Conservation (phyloP, 78 protist genomes). For the Tieghemostelium lacteum region DNA sequence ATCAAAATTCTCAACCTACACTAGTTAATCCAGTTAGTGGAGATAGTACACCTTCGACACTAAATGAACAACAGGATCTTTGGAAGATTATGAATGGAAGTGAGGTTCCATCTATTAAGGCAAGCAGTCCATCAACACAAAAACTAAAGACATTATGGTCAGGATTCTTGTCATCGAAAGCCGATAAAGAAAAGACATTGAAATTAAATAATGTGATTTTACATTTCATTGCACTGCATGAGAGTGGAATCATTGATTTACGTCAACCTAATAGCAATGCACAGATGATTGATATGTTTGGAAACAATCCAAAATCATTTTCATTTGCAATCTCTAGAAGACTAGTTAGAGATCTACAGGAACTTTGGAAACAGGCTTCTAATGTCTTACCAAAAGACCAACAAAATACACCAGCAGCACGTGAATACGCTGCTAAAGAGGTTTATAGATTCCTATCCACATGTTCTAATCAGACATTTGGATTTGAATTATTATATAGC, state of each 20-base stretch:
- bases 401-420: conserved; percentile 22
- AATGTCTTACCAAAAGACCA: neutral
- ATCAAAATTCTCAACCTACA: neutral
- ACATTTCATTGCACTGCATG: conserved; percentile 33
- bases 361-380: neutral
- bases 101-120: conserved; percentile 15
- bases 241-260: conserved; percentile 24
- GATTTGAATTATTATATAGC: conserved; percentile 46
- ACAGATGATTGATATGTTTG: conserved; percentile 37
- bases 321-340: conserved; percentile 68
- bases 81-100: conserved; percentile 36
- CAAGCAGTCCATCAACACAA: neutral
- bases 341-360: conserved; percentile 52
- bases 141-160: conserved; percentile 32
- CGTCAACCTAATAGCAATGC: neutral
- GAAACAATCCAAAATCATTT: conserved; percentile 38
- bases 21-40: neutral
- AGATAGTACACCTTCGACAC: neutral
- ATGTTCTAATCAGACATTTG: neutral
- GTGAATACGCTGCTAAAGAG: conserved; percentile 26
- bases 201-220: conserved; percentile 21
- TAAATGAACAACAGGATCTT: neutral
- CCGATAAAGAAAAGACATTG: conserved; percentile 45
- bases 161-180: conserved; percentile 52
- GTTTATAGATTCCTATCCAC: conserved; percentile 40